Percentiles rank a stretch among this genome's conserved stretches.
Conservation (phyloP, 441 rosid species). For the Syzygium malaccense region DNA sequence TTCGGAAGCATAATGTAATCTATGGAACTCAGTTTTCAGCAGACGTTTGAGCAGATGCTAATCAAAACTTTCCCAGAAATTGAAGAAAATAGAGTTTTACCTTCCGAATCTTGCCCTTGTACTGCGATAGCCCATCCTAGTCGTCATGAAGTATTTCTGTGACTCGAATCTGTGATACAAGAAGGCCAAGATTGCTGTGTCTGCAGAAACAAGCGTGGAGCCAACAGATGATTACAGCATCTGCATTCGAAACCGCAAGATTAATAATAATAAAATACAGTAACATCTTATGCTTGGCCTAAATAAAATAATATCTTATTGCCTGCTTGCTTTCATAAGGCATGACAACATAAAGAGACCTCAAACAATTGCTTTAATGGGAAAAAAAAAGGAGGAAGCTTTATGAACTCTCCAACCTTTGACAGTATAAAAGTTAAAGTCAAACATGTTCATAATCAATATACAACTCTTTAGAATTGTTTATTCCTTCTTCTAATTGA, state of each 20-base stretch:
- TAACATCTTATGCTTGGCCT: background rate
- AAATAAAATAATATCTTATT: background rate
- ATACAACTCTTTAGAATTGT: background rate
- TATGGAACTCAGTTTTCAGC: background rate
- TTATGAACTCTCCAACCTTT: background rate
- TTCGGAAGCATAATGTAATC: background rate
- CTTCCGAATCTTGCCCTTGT: background rate
- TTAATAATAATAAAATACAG: background rate
- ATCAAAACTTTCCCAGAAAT: background rate
- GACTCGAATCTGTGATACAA: background rate
- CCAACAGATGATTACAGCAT: background rate
- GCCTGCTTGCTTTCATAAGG: background rate
- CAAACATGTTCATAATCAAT: background rate
- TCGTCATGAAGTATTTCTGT: background rate
- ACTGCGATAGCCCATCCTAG: background rate
- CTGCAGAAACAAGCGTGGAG: background rate
- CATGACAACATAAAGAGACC: background rate
- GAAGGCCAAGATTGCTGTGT: background rate
- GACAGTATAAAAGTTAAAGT: background rate
- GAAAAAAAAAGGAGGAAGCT: background rate
- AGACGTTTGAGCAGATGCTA: background rate
- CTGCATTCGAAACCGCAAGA: background rate
- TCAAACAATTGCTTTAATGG: background rate
- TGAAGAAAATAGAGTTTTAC: background rate
- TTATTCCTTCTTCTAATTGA: background rate